These are phyloP conservation scores for Venturia aucupariae DNA, from an alignment of 2,329 filamentous ascomycete genomes.

Conservation along the genomic window DNA sequence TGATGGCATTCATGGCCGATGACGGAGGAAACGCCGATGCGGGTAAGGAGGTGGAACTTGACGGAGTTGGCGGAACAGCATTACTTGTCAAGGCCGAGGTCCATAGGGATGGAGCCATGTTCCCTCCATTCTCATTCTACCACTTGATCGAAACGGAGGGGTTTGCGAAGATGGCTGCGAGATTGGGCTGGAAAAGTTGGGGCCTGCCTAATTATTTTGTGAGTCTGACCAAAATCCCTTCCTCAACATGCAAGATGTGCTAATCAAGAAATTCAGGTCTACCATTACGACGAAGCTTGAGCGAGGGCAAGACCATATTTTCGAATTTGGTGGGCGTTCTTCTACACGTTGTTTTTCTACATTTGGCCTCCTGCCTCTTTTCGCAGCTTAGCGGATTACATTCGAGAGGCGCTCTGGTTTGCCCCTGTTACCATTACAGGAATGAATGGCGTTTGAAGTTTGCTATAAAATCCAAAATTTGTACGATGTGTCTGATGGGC, in stretches of 20 bases:
- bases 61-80: slow-evolving; percentile 89
- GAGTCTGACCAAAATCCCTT: slow-evolving; percentile 25
- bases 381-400: not conserved
- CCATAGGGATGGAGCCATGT: slow-evolving; percentile 96
- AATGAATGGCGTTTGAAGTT: not conserved
- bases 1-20: slow-evolving; percentile 79
- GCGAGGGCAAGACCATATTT: slow-evolving; percentile 32
- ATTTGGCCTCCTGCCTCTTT: not conserved
- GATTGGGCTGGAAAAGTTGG: slow-evolving; percentile 74
- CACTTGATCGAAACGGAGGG: slow-evolving; percentile 96
- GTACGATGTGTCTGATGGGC: not conserved
- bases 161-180: slow-evolving; percentile 91
- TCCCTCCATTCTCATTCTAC: slow-evolving; percentile 92
- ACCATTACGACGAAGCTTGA: slow-evolving; percentile 68
- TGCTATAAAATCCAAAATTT: not conserved
- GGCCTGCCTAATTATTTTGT: slow-evolving; percentile 98
- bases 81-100: slow-evolving; percentile 94
- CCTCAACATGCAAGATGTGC: no score
- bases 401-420: not conserved
- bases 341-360: not conserved
- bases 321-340: not conserved
- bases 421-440: not conserved
- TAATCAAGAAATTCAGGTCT: slow-evolving; percentile 49
- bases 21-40: slow-evolving; percentile 41
- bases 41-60: slow-evolving; percentile 61